These are phyloP conservation scores for Pseudohyphozyma bogoriensis DNA, from an alignment of 768 basidiomycete species.

Conservation along the genomic window DNA sequence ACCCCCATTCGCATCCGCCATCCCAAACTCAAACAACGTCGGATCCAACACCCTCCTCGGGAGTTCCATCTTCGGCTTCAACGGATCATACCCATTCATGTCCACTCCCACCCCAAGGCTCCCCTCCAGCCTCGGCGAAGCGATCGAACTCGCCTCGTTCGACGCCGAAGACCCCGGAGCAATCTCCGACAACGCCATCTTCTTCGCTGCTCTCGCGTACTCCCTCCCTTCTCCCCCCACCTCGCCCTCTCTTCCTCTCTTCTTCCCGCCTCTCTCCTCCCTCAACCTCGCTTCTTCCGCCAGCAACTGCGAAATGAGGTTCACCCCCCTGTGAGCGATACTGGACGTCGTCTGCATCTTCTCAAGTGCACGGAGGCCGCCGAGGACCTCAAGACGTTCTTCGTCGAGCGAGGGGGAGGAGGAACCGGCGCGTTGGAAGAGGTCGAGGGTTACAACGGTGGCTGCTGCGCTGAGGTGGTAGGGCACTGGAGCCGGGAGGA, in stretches of 20 bases:
- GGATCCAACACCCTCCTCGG: too few relatives aligned
- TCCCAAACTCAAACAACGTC: too few relatives aligned
- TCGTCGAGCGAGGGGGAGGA: neutral
- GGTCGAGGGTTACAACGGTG: slow-evolving; percentile 12
- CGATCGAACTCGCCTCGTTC: too few relatives aligned
- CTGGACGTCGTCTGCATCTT: neutral
- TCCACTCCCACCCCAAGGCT: too few relatives aligned
- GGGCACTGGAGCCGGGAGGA: slow-evolving; percentile 36
- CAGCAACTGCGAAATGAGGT: slow-evolving; percentile 7
- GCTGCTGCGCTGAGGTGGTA: slow-evolving; percentile 6
- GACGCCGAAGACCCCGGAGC: too few relatives aligned
- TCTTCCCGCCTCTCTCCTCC: neutral
- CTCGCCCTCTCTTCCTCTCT: too few relatives aligned
- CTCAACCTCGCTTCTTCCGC: neutral
- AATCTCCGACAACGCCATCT: neutral
- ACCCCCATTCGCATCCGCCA: too few relatives aligned
- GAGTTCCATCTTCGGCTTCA: too few relatives aligned
- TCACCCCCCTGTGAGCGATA: slow-evolving; percentile 2
- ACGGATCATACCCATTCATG: too few relatives aligned
- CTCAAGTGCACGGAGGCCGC: neutral
- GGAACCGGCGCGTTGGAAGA: slow-evolving; percentile 10
- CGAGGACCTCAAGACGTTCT: slow-evolving; percentile 4
- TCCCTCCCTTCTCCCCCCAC: too few relatives aligned
- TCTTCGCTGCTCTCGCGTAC: neutral
- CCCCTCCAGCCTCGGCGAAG: too few relatives aligned